Percentiles rank a stretch among this genome's conserved stretches.
phyloP scores from a whole-genome alignment of 2,329 filamentous ascomycete species.

The Rasamsonia emersonii region DNA sequence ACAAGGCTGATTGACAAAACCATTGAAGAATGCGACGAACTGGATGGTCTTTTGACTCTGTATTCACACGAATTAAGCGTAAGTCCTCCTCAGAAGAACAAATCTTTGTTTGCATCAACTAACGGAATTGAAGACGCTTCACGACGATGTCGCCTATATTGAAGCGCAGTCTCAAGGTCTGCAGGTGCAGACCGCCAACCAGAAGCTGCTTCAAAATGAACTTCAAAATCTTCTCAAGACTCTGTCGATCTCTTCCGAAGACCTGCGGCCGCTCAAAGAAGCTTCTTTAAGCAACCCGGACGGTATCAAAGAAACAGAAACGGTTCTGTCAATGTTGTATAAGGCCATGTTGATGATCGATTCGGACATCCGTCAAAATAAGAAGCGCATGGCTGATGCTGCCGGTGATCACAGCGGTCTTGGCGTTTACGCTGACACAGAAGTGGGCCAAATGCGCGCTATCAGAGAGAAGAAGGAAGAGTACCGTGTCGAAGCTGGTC shows the following conservation, averaged over 20 bases:
- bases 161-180: conserved; percentile 95
- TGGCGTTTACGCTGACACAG: conserved; percentile 62
- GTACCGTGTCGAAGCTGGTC: conserved; percentile 65
- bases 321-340: conserved; percentile 69
- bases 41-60: conserved; percentile 86
- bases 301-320: conserved; percentile 70
- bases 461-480: conserved; percentile 90
- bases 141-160: conserved; percentile 93
- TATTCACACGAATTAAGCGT: conserved; percentile 92
- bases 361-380: conserved; percentile 58
- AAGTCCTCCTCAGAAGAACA: conserved; percentile 30
- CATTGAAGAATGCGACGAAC: conserved; percentile 91
- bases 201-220: conserved; percentile 86
- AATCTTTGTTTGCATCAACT: conserved; percentile 12
- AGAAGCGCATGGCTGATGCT: conserved; percentile 40
- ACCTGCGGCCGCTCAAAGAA: conserved; percentile 64
- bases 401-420: conserved; percentile 29
- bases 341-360: conserved; percentile 93
- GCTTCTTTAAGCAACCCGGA: conserved; percentile 63
- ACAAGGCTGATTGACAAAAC: conserved; percentile 77
- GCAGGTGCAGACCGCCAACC: conserved; percentile 94
- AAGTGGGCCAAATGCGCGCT: conserved; percentile 76
- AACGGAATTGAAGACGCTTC: conserved; percentile 58
- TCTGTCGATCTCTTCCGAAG: conserved; percentile 71
- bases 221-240: conserved; percentile 82